phyloP scores from a whole-genome alignment of 495 filamentous ascomycete genomes.

The Cryomyces minteri region DNA sequence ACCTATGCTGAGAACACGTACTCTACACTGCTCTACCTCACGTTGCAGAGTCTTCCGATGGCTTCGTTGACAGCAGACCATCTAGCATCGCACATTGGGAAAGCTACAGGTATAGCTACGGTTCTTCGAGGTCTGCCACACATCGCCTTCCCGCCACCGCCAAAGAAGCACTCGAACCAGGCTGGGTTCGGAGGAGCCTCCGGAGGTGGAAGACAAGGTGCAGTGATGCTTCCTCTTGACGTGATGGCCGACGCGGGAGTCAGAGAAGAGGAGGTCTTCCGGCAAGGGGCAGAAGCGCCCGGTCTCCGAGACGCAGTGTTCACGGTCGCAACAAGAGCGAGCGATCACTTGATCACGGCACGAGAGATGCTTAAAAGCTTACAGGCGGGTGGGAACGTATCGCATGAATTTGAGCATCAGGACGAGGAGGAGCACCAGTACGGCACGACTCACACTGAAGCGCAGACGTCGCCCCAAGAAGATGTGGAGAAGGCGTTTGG shows the following conservation, averaged over 20 bases:
- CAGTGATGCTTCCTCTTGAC: slow-evolving; percentile 67
- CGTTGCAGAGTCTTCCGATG: slow-evolving; percentile 56
- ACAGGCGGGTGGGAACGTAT: slow-evolving; percentile 47
- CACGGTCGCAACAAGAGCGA: slow-evolving; percentile 74
- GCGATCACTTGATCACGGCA: slow-evolving; percentile 88
- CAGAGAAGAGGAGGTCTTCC: slow-evolving; percentile 74
- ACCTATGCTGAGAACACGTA: slow-evolving; percentile 88
- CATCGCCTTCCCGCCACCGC: slow-evolving; percentile 58
- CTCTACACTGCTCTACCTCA: slow-evolving; percentile 80
- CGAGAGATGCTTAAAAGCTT: slow-evolving; percentile 77
- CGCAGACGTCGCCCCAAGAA: slow-evolving; percentile 11
- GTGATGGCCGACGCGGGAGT: slow-evolving; percentile 68
- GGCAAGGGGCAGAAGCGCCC: slow-evolving; percentile 53
- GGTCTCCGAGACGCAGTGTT: slow-evolving; percentile 84
- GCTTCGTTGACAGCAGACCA: slow-evolving; percentile 76
- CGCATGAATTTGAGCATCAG: slow-evolving; percentile 74
- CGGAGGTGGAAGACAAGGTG: slow-evolving; percentile 33
- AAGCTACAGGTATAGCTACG: slow-evolving; percentile 74
- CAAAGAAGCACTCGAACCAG: slow-evolving; percentile 31
- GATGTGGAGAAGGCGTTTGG: slow-evolving; percentile 17
- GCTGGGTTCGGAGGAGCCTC: slow-evolving; percentile 18
- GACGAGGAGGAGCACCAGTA: slow-evolving; percentile 62
- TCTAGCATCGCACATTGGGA: slow-evolving; percentile 83
- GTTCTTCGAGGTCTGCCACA: slow-evolving; percentile 73
- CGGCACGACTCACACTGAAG: slow-evolving; percentile 7